Evolutionary conservation across 2,329 filamentous ascomycete genomes (phyloP), one percentile per base, ranked within the genome.

Genomic region (Fusarium sp.): DNA sequence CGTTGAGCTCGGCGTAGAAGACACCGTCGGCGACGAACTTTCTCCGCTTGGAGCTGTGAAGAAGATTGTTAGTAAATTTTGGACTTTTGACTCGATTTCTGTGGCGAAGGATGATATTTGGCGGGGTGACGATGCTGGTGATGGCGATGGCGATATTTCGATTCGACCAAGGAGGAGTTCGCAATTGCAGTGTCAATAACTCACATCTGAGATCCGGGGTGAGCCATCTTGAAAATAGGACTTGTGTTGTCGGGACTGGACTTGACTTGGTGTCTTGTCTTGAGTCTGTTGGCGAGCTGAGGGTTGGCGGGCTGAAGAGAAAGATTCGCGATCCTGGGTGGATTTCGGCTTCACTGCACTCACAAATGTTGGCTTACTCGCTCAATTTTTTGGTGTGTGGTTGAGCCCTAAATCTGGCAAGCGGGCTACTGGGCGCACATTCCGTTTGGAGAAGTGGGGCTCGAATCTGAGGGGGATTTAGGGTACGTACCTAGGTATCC

Each of bases 1-100:
- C 96, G 93, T 99, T 99, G 87, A 99, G 90, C 89, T 99, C 96
- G 90, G 96, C 96, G 88, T 98, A 99, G 94, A 99, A 99, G 83
- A 99, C 96, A 92, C 96, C 96, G 88, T 99, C 96, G 80, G 93
- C 93, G 84, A 95, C 92, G 89, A 95, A 95, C 92, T 95, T 95
- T 91, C 93, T 93, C 87, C 92, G 88, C 92, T 95, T 95, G 86
- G 93, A 95, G 86, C 93, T 95, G 83, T 41, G 77, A 72, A 42
- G 29, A 25, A 29, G 60, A 39, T 56, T 41, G 65, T 75, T 50
- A 78, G 76, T 70, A 55, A 68, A 57, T 41, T 41, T 72, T 73
- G 60, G 25, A 27, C 36, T n/a, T 17, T 53, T 36, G 27, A 46
- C 42, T 50, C 41, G 62, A 47, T 33, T 22, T 66, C 31, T 36